Percentiles rank a stretch among this genome's conserved stretches.
Conservation (phyloP, 805 yeast genomes). For the Candida verbasci region DNA sequence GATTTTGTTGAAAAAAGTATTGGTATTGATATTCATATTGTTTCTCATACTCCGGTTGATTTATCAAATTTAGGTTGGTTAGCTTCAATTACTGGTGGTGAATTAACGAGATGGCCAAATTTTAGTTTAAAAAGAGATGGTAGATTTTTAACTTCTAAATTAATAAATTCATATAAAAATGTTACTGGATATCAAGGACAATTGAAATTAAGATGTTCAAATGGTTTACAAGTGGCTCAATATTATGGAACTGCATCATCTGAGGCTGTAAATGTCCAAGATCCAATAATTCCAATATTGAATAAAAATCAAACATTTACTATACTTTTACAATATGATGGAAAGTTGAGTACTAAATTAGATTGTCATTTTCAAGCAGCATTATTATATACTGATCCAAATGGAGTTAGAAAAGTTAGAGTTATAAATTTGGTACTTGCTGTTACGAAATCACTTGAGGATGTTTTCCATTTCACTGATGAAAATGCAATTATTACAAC, state of each 20-base stretch:
- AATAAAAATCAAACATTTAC: slow-evolving; percentile 62
- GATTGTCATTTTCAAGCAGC: slow-evolving; percentile 94
- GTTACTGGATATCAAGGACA: slow-evolving; percentile 74
- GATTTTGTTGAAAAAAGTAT: slow-evolving; percentile 54
- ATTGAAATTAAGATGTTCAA: slow-evolving; percentile 80
- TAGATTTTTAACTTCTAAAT: slow-evolving; percentile 54
- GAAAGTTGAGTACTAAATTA: slow-evolving; percentile 58
- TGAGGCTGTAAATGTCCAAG: slow-evolving; percentile 36
- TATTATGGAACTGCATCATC: slow-evolving; percentile 57
- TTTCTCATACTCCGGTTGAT: slow-evolving; percentile 63
- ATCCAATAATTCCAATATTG: slow-evolving; percentile 68
- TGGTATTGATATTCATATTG: slow-evolving; percentile 74
- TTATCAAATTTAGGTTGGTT: slow-evolving; percentile 66
- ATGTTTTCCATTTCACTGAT: slow-evolving; percentile 75
- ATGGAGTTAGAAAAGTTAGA: slow-evolving; percentile 78
- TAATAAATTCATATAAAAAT: slow-evolving; percentile 47
- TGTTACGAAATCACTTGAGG: slow-evolving; percentile 67
- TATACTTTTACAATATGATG: slow-evolving; percentile 73
- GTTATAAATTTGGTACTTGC: slow-evolving; percentile 83
- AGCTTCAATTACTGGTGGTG: slow-evolving; percentile 72
- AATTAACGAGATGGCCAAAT: slow-evolving; percentile 56
- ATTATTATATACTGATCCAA: slow-evolving; percentile 69
- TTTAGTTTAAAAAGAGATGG: slow-evolving; percentile 72
- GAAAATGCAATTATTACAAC: slow-evolving; percentile 45
- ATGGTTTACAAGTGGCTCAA: slow-evolving; percentile 74